Evolutionary conservation across 257 asterid genomes (phyloP), one percentile per base, ranked within the genome.

Genomic region (Solanum ossicruentum): DNA sequence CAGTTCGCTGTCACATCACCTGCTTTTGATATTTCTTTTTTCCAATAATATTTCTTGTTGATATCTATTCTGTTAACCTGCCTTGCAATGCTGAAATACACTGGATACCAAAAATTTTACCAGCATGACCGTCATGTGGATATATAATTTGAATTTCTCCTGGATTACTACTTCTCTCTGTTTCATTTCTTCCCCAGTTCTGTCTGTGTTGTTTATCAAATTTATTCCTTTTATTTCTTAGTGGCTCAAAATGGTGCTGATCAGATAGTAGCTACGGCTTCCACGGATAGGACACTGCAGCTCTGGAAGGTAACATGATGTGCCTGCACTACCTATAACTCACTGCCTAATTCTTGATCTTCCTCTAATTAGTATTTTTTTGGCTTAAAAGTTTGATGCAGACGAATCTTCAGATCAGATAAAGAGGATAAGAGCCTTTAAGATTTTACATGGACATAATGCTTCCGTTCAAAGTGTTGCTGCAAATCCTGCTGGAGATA

Each of bases 381-480:
- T 85, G 69, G 71, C 89, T 88, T 88, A 84, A 87, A 88, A 97
- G 99, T 85, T 93, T 91, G 95, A 86, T 84, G 86, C 86, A 69
- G 97, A 88, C 81, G 95, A 91, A 54, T 80, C 88, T 23, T 51
- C 71, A 16, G 89, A 86, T 86, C 91, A 92, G 86, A 92, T 92
- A 73, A 94, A 87, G 89, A 94, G 87, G 84, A 89, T 90, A 81
- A 87, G 88, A 75, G 89, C 98, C 6, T 91, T 88, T 88, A 92
- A 90, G 88, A 91, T 92, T 88, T 85, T 95, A 82, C 92, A 85
- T 69, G 98, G 99, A 81, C 98, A 97, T 88, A 90, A 85, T 84
- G 92, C 93, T 90, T 93, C 98, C 83, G 95, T 97, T 87, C 98
- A 95, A 88, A 92, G 94, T 85, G 69, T 94, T 86, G 92, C 95